Evolutionary conservation across 2,329 filamentous ascomycete species (phyloP), one percentile per base, ranked within the genome.

Genomic region (Thermoascus crustaceus): DNA sequence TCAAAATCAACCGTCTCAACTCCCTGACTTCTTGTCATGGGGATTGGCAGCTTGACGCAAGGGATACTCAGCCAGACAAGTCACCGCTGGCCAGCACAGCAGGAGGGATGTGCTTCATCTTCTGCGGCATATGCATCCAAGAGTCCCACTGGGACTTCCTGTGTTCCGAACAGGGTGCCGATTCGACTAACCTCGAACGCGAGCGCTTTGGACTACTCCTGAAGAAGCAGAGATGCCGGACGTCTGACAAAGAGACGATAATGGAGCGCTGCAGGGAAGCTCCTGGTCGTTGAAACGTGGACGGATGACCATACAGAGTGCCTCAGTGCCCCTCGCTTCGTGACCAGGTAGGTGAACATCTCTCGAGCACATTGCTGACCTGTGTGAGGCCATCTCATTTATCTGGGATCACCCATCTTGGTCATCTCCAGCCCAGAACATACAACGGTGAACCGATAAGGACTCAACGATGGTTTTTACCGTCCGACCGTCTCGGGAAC

Each of bases 11-110:
- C n/a, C n/a, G n/a, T n/a, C n/a, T n/a, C n/a, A n/a, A n/a, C n/a
- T n/a, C n/a, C n/a, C n/a, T n/a, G n/a, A 18, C 20, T 23, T 9
- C 31, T 22, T 17, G 20, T 23, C 14, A 35, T 19, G 18, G n/a
- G 17, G 14, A 33, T 24, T 26, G 17, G n/a, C 32, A 32, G 34
- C 17, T 26, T 9, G 39, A 46, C 39, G 39, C 33, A 41, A 40
- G 40, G 35, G 38, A 38, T 31, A 25, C 34, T 41, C 41, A 27
- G 22, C 39, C 31, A 37, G 44, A 41, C 49, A 41, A 52, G 46
- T 50, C 37, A 42, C 35, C 36, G 39, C 38, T 40, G 46, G 49
- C 44, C 49, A 52, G 43, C 48, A 34, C 47, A 52, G 43, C 47
- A 42, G 25, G 18, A 10, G 14, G 18, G 6, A 29, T 29, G 26